Conservation (phyloP, 2,329 filamentous ascomycete genomes). For the Neofusicoccum parvum region DNA sequence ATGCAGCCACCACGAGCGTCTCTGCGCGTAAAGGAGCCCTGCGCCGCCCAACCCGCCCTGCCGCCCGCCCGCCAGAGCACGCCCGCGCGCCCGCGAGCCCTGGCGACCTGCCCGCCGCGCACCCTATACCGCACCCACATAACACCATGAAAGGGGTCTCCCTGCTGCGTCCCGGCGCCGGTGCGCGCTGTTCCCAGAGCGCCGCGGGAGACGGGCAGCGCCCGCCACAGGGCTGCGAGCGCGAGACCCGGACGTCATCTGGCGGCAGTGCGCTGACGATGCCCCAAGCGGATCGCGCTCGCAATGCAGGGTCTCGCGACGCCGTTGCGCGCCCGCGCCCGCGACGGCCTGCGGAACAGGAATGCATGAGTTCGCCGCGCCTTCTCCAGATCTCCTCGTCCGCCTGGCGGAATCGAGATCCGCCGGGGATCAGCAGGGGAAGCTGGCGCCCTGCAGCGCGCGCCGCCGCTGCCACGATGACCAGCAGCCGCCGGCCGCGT, state of each 20-base stretch:
- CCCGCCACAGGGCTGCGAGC: too few species aligned
- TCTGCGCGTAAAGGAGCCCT: conserved; percentile 4
- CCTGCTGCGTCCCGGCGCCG: background rate
- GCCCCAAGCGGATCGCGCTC: background rate
- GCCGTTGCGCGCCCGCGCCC: background rate
- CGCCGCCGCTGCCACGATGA: background rate
- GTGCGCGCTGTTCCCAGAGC: conserved; percentile 3
- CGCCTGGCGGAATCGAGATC: background rate
- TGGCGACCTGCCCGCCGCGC: background rate
- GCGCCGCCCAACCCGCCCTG: background rate
- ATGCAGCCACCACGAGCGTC: conserved; percentile 6
- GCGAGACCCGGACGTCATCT: background rate
- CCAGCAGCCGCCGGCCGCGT: background rate
- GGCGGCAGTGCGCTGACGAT: background rate
- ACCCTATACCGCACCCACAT: background rate
- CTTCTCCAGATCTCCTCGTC: conserved; percentile 11
- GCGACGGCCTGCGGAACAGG: background rate
- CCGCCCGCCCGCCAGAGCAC: background rate
- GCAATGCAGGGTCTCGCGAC: conserved; percentile 2
- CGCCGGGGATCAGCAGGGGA: conserved; percentile 16
- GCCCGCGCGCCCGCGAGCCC: background rate
- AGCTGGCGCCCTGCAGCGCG: background rate
- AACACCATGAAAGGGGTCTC: conserved; percentile 1
- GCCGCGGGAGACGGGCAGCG: background rate
- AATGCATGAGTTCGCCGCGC: background rate